Base-by-base conservation (phyloP, 1,284 basidiomycete genomes). In the Blastosporella zonata region DNA sequence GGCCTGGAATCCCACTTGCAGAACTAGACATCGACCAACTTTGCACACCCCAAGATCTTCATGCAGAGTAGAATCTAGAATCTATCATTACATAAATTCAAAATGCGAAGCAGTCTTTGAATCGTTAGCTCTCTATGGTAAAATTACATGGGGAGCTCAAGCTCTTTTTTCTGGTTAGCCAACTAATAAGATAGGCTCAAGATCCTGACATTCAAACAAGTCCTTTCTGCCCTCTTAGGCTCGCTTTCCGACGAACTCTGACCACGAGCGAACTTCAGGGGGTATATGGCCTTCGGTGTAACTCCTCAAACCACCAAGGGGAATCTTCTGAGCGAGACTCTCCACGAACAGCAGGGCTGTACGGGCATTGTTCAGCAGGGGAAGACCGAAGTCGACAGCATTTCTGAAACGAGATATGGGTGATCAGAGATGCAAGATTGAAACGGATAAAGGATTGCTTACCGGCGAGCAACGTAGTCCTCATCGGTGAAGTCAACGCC, bases 401-500 rank as follows among this genome's bases (percentile, higher is more conserved):
- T 93, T 94, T 58, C 92, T 88, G 50, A 45, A 20, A 47, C 55
- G 40, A 39, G 21, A 46, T 54, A 3, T 3, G n/a, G 43, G 18
- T 44, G 54, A 37, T 59, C 22, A 42, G 46, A 21, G 39, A n/a
- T n/a, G n/a, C 37, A 31, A 18, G 28, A 38, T 3, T 6, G 13
- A 40, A 5, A 52, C 17, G 39, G 41, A 41, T 36, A 28, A 35
- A 27, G 37, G 41, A 47, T 31, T 37, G 72, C 76, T 58, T 61
- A 87, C 82, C 87, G 77, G 61, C 93, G 82, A 46, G 97, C 94
- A 36, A 98, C 95, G 62, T 99, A 99, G 65, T 99, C 94, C 70
- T 97, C 93, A 67, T 99, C 96, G 17, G 85, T 75, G 21, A 86
- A 83, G 59, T 86, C 83, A 43, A 74, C 75, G 23, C 88, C 96